Evolutionary conservation across 2,329 filamentous ascomycete genomes (phyloP), one percentile per base, ranked within the genome.

Genomic region (Aspergillus ruber): DNA sequence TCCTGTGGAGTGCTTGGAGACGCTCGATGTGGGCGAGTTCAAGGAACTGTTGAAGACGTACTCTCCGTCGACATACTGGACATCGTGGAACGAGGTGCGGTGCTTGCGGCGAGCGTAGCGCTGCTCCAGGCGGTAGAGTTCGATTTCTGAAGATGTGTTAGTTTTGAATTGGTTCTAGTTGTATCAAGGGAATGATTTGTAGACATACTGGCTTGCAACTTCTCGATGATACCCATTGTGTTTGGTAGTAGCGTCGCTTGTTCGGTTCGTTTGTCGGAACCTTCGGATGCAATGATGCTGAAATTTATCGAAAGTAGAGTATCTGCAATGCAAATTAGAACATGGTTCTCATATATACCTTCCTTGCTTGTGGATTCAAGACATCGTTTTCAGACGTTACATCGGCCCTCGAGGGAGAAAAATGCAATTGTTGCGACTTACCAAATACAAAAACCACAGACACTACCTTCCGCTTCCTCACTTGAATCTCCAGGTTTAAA

Each of bases 91-190:
- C 51, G 88, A 93, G 46, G 84, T 90, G 67, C 91, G 88, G 59
- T 91, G 88, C 62, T 91, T 89, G 66, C 89, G 86, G 62, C 86
- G 86, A 44, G 90, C 94, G 77, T 97, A 97, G 61, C 89, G 86
- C 74, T 96, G 86, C 75, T 97, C 91, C 57, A 97, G 84, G 43
- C 90, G 88, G 78, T 95, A 93, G 63, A 97, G 82, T 77, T 97
- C 90, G 61, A 94, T 76, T 58, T 72, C 76, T 86, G 82, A 20
- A 17, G 15, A 20, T 50, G 40, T 15, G 38, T 83, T 77, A 65
- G 84, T 78, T 66, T 78, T 76, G 51, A 81, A 4, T 42, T 23
- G 43, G 76, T 59, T 84, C 62, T 61, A 84, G 62, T 59, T 73
- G 74, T 61, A 59, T 59, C 23, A 17, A 12, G 18, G 6, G 10